Base-by-base conservation (phyloP, 345 rosid species). In the Diplotaxis tenuifolia region DNA sequence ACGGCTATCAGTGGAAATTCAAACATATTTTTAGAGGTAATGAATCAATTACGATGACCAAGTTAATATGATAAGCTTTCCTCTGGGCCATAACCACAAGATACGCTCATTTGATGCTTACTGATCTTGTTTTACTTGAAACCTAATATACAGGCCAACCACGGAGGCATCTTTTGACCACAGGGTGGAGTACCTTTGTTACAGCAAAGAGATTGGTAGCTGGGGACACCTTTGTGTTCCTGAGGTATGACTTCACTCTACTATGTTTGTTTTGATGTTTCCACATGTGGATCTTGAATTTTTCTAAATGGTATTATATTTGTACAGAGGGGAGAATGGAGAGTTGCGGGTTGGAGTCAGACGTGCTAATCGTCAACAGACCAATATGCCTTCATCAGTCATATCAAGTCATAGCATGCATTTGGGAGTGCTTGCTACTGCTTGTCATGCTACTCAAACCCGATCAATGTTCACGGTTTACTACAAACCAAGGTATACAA, bases 131-230 rank as follows among this genome's bases (percentile, higher is more conserved):
- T 54, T 45, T 62, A 29, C 74, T 40, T 67, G 45, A 64, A 45
- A 36, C 28, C 55, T 16, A 40, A 50, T 77, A 40, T 75, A 80
- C 75, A 94, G 98, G 98, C 59, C 97, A 91, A 72, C 98, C 98
- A 14, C 83, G 93, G 73, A 88, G 99, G 76, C 99, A 95, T 79
- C 81, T 92, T 74, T 87, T 95, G 63, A 92, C 96, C 9, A 91
- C 99, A 0, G 99, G 97, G 34, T 95, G 97, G 99, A 95, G 97
- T 79, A 87, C 96, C 9, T 95, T 92, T 78, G 96, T 95, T 42
- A 81, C 96, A 68, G 88, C 96, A 9, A 95, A 92, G 83, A 86
- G 91, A 86, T 80, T 95, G 72, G 91, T 84, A 54, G 96, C 96
- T 7, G 92, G 97, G 59, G 99, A 92, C 82, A 82, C 93, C 29